Evolutionary conservation across 2,329 filamentous ascomycete genomes (phyloP).

Genomic region (Aspergillus phoenicis): DNA sequence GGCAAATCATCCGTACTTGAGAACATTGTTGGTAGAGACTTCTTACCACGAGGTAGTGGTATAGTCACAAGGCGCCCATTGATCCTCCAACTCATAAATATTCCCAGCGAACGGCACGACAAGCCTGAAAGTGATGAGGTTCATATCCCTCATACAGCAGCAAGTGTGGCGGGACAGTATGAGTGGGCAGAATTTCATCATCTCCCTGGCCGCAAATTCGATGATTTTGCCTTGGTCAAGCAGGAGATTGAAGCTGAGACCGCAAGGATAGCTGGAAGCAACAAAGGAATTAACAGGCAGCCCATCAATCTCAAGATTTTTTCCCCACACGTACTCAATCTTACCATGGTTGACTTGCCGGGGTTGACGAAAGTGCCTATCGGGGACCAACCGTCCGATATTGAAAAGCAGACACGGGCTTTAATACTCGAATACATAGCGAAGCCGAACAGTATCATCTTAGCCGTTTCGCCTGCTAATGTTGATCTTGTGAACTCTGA

Average conservation of each 20-base stretch:
- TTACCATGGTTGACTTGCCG: constrained; percentile 93
- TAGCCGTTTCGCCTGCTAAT: constrained; percentile 95
- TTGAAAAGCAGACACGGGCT: constrained; percentile 96
- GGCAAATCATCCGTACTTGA: constrained; percentile 98
- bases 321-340: constrained; percentile 91
- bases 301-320: constrained; percentile 99
- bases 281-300: constrained; percentile 97
- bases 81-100: constrained; percentile 97
- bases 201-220: constrained; percentile 83
- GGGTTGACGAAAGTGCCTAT: constrained; percentile 98
- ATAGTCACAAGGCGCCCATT: constrained; percentile 93
- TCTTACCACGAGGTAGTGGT: constrained; percentile 91
- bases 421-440: constrained; percentile 98
- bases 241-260: constrained; percentile 98
- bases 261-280: constrained; percentile 87
- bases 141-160: constrained; percentile 73
- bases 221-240: constrained; percentile 90
- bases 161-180: constrained; percentile 66
- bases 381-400: constrained; percentile 94
- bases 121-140: constrained; percentile 66
- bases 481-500: constrained; percentile 99
- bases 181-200: constrained; percentile 98
- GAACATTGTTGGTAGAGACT: constrained; percentile 97
- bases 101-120: constrained; percentile 73
- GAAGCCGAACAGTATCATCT: constrained; percentile 96